These are phyloP conservation scores for Linnemannia zychae DNA, from an alignment of 192 early-diverging fungal genomes.

Conservation along the genomic window DNA sequence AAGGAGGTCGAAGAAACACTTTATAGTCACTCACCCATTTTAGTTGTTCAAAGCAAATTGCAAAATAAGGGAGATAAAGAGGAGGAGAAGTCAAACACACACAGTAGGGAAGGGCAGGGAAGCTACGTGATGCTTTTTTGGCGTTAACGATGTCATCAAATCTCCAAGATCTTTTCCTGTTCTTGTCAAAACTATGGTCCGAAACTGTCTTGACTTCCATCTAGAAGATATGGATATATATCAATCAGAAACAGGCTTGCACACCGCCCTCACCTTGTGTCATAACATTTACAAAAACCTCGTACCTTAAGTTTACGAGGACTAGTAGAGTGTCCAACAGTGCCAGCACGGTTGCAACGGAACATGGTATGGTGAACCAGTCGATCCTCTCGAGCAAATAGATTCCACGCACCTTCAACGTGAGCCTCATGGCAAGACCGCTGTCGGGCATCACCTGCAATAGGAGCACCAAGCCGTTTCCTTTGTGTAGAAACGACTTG, in stretches of 20 bases:
- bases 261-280: not conserved
- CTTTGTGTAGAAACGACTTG: conserved; percentile 20
- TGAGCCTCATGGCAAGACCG: conserved; percentile 15
- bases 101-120: not conserved
- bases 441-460: conserved; percentile 25
- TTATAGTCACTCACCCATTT: too few relatives aligned
- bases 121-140: conserved; percentile 20
- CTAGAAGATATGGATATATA: conserved; percentile 6
- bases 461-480: conserved; percentile 17
- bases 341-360: conserved; percentile 12
- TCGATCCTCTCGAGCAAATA: conserved; percentile 24
- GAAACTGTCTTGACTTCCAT: conserved; percentile 14
- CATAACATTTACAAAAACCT: conserved; percentile 5
- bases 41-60: too few relatives aligned
- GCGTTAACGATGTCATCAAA: conserved; percentile 24
- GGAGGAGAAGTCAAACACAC: not conserved
- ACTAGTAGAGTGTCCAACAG: conserved; percentile 20
- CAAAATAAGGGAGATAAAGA: too few relatives aligned
- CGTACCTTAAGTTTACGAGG: conserved; percentile 20
- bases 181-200: conserved; percentile 25
- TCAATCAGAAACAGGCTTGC: conserved; percentile 10
- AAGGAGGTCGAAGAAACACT: too few relatives aligned
- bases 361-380: conserved; percentile 10
- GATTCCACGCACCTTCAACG: conserved; percentile 18
- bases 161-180: conserved; percentile 28